Percentiles rank a stretch among this genome's conserved stretches.
Evolutionary conservation across 805 yeast species (phyloP).

Genomic region (Kregervanrija delftensis): DNA sequence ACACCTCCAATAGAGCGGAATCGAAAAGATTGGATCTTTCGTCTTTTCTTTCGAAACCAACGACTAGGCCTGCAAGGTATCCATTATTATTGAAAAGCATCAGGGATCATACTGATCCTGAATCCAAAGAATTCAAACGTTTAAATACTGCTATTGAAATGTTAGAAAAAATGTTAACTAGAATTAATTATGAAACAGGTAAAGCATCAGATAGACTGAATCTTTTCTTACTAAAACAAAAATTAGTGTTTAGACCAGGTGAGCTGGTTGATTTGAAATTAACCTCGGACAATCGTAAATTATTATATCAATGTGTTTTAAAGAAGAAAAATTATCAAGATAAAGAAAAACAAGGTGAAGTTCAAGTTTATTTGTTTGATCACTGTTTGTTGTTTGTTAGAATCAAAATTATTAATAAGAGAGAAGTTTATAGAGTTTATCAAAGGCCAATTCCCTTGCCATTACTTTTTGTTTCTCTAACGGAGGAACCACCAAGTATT

Average conservation of each 20-base stretch:
- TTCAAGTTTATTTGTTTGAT: constrained; percentile 82
- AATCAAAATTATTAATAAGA: constrained; percentile 77
- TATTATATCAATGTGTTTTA: constrained; percentile 71
- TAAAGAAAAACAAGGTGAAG: constrained; percentile 65
- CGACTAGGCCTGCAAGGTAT: constrained; percentile 92
- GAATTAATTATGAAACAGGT: constrained; percentile 85
- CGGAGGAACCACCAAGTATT: constrained; percentile 70
- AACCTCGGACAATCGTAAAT: constrained; percentile 71
- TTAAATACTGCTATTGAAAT: constrained; percentile 68
- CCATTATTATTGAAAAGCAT: constrained; percentile 80
- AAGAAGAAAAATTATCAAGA: constrained; percentile 65
- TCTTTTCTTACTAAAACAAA: constrained; percentile 78
- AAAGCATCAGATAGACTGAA: constrained; percentile 90
- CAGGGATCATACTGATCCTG: constrained; percentile 73
- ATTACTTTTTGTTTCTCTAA: constrained; percentile 62
- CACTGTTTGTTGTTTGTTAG: constrained; percentile 82
- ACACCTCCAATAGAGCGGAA: constrained; percentile 78
- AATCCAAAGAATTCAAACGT: constrained; percentile 62
- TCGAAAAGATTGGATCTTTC: constrained; percentile 85
- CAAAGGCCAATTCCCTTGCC: constrained; percentile 85
- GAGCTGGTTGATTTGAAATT: constrained; percentile 83
- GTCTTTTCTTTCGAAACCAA: constrained; percentile 90
- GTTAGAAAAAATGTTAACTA: constrained; percentile 65
- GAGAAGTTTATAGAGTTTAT: constrained; percentile 87
- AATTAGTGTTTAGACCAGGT: constrained; percentile 71